A percentile compares a stretch with the other conserved stretches of the same genome.
phyloP scores from a whole-genome alignment of 2,329 filamentous ascomycete species.

The Sarocladium strictum region DNA sequence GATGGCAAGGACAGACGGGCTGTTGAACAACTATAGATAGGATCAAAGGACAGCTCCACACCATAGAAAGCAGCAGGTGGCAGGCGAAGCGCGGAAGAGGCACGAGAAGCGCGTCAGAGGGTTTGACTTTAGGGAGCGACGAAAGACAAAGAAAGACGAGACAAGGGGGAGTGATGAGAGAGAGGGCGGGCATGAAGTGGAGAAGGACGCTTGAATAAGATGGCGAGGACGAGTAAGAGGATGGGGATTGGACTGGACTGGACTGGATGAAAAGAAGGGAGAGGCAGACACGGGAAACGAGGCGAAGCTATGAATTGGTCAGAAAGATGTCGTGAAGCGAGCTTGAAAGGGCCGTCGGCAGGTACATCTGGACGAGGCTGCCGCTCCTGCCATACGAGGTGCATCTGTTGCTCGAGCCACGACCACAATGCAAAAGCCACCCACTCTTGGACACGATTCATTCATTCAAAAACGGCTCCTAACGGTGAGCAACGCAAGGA shows the following conservation, averaged over 20 bases:
- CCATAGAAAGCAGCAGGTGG: neutral
- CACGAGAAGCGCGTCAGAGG: neutral
- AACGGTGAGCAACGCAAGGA: too few relatives aligned
- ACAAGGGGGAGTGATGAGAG: neutral
- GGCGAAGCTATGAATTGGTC: neutral
- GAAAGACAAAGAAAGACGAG: neutral
- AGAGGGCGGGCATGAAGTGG: neutral
- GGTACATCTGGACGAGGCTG: neutral
- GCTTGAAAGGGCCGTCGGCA: neutral
- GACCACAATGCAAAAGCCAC: too few relatives aligned
- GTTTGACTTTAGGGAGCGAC: neutral
- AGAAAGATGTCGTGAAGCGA: neutral
- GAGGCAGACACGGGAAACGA: neutral
- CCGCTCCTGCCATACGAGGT: too few relatives aligned
- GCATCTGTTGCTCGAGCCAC: too few relatives aligned
- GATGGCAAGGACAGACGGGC: neutral
- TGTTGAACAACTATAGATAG: neutral
- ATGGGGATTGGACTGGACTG: neutral
- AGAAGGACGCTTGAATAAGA: neutral
- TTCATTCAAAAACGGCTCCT: too few relatives aligned
- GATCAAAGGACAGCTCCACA: neutral
- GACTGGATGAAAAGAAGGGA: neutral
- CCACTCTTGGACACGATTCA: too few relatives aligned
- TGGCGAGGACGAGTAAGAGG: neutral
- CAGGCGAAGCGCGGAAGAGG: neutral